These are phyloP conservation scores for Phytopythium sindhum DNA, from an alignment of 352 stramenopile genomes.

Conservation along the genomic window DNA sequence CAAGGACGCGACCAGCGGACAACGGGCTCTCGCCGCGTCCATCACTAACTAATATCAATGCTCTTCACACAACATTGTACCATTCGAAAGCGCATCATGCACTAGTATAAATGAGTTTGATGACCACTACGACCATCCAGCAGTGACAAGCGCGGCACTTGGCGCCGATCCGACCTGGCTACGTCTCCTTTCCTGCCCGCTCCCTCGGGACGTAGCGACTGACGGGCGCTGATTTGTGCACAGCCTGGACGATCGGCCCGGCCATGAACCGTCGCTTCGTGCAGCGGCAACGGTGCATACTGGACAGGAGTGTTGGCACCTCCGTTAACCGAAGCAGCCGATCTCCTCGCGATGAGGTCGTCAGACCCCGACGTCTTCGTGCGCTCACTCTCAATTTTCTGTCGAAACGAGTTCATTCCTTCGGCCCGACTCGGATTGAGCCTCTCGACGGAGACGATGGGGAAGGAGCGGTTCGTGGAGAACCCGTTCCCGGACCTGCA, in stretches of 20 bases:
- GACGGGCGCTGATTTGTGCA: not conserved
- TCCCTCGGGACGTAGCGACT: not conserved
- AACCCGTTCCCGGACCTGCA: conserved; percentile 26
- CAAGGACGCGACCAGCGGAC: not conserved
- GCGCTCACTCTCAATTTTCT: not conserved
- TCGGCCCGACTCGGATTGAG: not conserved
- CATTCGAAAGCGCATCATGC: not conserved
- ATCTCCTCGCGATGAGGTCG: not conserved
- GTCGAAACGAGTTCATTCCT: not conserved
- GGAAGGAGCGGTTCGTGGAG: conserved; percentile 15
- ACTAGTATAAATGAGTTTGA: not conserved
- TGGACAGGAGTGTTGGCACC: too few species aligned
- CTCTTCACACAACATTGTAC: not conserved
- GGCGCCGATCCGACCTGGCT: conserved; percentile 1
- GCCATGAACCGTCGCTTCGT: too few species aligned
- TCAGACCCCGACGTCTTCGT: not conserved
- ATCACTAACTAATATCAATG: not conserved
- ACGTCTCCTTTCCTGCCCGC: not conserved
- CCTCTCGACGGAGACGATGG: conserved; percentile 14
- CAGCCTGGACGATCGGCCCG: not conserved
- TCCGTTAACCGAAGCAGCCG: not conserved
- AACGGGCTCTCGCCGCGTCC: not conserved
- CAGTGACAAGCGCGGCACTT: not conserved
- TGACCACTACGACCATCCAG: not conserved
- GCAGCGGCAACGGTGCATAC: too few species aligned